These are phyloP conservation scores for Eleusine indica DNA, from an alignment of 176 grass and related monocot species.

Conservation along the genomic window DNA sequence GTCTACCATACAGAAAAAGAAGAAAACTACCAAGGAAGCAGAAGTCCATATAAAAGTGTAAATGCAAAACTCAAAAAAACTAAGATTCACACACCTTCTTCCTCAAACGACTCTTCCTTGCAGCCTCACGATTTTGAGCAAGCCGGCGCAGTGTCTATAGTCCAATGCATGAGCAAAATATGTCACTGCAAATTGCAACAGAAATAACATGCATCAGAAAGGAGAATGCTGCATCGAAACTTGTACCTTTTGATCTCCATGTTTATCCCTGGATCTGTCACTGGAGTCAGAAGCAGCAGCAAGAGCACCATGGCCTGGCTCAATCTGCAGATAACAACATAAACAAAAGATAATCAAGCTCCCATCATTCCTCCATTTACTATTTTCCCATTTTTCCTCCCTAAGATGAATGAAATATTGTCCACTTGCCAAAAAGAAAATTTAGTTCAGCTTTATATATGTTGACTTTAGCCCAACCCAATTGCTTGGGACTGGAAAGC, in stretches of 20 bases:
- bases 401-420: background rate
- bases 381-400: slow-evolving; percentile 1
- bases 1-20: background rate
- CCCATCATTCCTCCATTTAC: slow-evolving; percentile 15
- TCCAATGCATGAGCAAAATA: slow-evolving; percentile 46
- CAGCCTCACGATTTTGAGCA: slow-evolving; percentile 98
- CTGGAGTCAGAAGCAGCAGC: slow-evolving; percentile 72
- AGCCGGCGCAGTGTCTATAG: slow-evolving; percentile 76
- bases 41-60: background rate
- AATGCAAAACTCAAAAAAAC: slow-evolving; percentile 7
- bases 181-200: background rate
- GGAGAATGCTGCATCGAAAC: slow-evolving; percentile 20
- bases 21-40: background rate
- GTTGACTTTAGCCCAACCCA: background rate
- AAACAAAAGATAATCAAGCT: slow-evolving; percentile 44
- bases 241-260: slow-evolving; percentile 78
- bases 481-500: background rate
- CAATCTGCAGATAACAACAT: slow-evolving; percentile 59
- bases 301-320: slow-evolving; percentile 55
- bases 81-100: slow-evolving; percentile 78
- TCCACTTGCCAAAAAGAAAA: background rate
- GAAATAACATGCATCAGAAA: background rate
- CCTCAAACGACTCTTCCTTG: slow-evolving; percentile 96
- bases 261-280: slow-evolving; percentile 90
- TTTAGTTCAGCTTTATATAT: slow-evolving; percentile 13